Percentiles rank a stretch among this genome's conserved stretches.
phyloP scores from a whole-genome alignment of 306 rosid species.

The Lablab purpureus region DNA sequence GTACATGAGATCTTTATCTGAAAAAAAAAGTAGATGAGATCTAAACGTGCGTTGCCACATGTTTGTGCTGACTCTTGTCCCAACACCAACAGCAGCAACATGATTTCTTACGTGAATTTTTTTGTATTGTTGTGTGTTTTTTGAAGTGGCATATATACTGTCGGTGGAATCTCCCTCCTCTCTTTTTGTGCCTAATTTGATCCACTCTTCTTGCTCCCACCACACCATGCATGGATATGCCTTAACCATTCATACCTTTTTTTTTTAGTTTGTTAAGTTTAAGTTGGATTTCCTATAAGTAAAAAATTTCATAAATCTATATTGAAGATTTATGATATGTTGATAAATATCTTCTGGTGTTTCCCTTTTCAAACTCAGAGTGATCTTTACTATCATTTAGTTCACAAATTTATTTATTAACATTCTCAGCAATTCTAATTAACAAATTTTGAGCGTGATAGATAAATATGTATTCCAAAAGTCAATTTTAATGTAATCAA shows the following conservation, averaged over 20 bases:
- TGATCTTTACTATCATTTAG: not conserved
- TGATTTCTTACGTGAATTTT: slow-evolving; percentile 27
- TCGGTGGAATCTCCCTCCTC: slow-evolving; percentile 33
- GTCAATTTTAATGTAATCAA: not conserved
- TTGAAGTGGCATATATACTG: slow-evolving; percentile 6
- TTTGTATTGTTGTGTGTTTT: not conserved
- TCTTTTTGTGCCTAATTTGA: slow-evolving; percentile 22
- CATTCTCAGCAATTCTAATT: not conserved
- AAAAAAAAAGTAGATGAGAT: not conserved
- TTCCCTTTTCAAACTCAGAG: too few species aligned
- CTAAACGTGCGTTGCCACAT: slow-evolving; percentile 14
- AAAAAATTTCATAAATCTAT: too few species aligned
- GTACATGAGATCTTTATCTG: not conserved
- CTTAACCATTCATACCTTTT: not conserved
- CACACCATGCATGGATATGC: slow-evolving; percentile 28
- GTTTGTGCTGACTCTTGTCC: slow-evolving; percentile 40
- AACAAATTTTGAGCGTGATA: not conserved
- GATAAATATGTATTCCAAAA: not conserved
- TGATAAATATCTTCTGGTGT: too few species aligned
- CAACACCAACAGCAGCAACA: slow-evolving; percentile 45
- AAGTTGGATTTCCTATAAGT: too few species aligned
- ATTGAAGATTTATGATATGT: too few species aligned
- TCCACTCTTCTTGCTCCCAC: slow-evolving; percentile 42
- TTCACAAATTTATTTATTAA: not conserved
- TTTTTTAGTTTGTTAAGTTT: too few species aligned